phyloP scores from a whole-genome alignment of 2,329 filamentous ascomycete species.

The Diplodia mutila region DNA sequence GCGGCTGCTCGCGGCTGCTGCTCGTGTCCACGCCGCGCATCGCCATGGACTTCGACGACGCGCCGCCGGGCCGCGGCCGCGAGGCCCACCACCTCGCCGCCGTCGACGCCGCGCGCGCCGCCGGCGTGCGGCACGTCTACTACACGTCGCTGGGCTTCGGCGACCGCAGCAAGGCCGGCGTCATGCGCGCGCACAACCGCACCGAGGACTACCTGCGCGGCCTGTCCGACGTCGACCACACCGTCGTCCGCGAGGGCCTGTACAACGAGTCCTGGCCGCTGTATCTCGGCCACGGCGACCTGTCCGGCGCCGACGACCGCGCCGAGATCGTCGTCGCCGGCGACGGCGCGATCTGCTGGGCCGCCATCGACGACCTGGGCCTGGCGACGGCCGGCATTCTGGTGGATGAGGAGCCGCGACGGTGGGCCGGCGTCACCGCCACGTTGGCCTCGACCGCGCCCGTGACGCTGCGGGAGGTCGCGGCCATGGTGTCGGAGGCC shows the following conservation, averaged over 20 bases:
- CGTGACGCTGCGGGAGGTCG: constrained; percentile 37
- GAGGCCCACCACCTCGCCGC: constrained; percentile 50
- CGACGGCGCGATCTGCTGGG: constrained; percentile 50
- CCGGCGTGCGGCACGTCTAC: constrained; percentile 50
- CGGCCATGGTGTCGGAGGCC: constrained; percentile 35
- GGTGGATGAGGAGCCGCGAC: constrained; percentile 31
- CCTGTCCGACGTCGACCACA: constrained; percentile 36
- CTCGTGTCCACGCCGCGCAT: constrained; percentile 51
- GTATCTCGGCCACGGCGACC: constrained; percentile 51
- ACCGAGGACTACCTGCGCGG: constrained; percentile 47
- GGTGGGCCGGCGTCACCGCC: constrained; percentile 42
- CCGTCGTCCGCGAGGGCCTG: constrained; percentile 49
- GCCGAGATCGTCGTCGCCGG: constrained; percentile 46
- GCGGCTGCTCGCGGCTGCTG: constrained; percentile 47
- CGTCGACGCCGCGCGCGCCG: constrained; percentile 47
- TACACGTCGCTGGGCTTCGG: constrained; percentile 51
- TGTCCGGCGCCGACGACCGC: constrained; percentile 40
- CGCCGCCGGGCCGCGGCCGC: constrained; percentile 46
- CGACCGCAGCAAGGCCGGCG: constrained; percentile 46
- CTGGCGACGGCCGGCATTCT: constrained; percentile 49
- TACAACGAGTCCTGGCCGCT: constrained; percentile 55
- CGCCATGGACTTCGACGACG: constrained; percentile 49
- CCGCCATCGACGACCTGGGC: constrained; percentile 48
- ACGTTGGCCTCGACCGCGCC: constrained; percentile 43
- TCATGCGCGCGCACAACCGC: constrained; percentile 53